Percentiles rank a stretch among this genome's conserved stretches.
Conservation (phyloP, 148 eudicot genomes). For the Beta vulgaris region DNA sequence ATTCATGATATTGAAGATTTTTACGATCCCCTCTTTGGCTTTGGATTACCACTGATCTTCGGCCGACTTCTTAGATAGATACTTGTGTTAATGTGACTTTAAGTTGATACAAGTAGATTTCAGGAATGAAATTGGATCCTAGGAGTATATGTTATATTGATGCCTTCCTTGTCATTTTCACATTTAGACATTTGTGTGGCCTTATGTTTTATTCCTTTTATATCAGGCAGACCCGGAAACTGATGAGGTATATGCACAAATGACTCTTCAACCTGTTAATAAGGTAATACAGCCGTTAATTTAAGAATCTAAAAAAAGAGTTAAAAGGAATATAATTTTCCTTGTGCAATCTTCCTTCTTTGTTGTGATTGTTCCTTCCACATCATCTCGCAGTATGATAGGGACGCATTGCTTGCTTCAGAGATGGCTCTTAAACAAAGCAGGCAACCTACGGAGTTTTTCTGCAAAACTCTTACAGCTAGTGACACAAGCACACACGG, state of each 20-base stretch:
- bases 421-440: slow-evolving; percentile 91
- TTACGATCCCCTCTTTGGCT: not conserved
- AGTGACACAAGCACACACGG: slow-evolving; percentile 99
- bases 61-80: slow-evolving; percentile 1
- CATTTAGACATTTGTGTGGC: not conserved
- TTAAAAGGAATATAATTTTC: not conserved
- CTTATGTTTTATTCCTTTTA: slow-evolving; percentile 5
- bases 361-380: slow-evolving; percentile 5
- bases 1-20: not conserved
- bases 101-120: not conserved
- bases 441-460: slow-evolving; percentile 89
- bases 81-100: not conserved
- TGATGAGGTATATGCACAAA: slow-evolving; percentile 99
- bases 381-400: slow-evolving; percentile 64
- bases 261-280: slow-evolving; percentile 96
- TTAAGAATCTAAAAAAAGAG: not conserved
- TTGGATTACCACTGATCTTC: not conserved
- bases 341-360: not conserved
- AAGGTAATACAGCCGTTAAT: slow-evolving; percentile 46
- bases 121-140: not conserved
- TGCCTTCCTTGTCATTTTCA: not conserved
- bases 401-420: slow-evolving; percentile 86
- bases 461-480: slow-evolving; percentile 98
- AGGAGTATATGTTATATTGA: not conserved
- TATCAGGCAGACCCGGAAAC: slow-evolving; percentile 91